Conservation (phyloP, 495 filamentous ascomycete genomes). For the Lasiosphaeria hispida region DNA sequence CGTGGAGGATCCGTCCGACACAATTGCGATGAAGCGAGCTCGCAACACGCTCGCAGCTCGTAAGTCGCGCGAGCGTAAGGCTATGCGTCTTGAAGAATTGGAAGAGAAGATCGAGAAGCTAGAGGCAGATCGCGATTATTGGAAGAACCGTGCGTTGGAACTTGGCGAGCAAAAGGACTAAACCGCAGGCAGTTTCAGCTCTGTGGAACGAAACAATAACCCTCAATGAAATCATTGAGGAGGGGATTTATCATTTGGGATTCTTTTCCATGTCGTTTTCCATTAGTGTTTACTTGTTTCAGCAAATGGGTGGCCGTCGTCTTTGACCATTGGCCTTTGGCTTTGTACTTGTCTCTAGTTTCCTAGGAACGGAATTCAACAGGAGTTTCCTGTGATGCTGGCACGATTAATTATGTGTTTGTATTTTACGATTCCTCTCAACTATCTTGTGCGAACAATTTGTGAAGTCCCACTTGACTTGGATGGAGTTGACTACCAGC, state of each 20-base stretch:
- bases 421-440: no score
- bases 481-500: no score
- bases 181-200: slow-evolving; percentile 30
- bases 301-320: slow-evolving; percentile 3
- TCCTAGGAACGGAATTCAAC: background rate
- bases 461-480: no score
- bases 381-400: background rate
- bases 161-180: slow-evolving; percentile 34
- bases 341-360: slow-evolving; percentile 14
- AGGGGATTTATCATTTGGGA: slow-evolving; percentile 20
- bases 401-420: background rate
- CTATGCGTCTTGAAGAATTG: slow-evolving; percentile 64
- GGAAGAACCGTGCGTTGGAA: slow-evolving; percentile 53
- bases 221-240: slow-evolving; percentile 31
- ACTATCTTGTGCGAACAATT: no score
- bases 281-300: slow-evolving; percentile 13
- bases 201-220: slow-evolving; percentile 30
- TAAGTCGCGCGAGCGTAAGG: slow-evolving; percentile 85
- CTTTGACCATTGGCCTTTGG: slow-evolving; percentile 2
- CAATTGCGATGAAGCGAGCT: slow-evolving; percentile 82
- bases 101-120: slow-evolving; percentile 52
- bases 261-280: slow-evolving; percentile 17
- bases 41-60: slow-evolving; percentile 94
- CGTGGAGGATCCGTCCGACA: slow-evolving; percentile 69
- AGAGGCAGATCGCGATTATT: slow-evolving; percentile 54